Evolutionary conservation across 2,329 filamentous ascomycete species (phyloP), one percentile per base, ranked within the genome.

Genomic region (Leptographium flavum): DNA sequence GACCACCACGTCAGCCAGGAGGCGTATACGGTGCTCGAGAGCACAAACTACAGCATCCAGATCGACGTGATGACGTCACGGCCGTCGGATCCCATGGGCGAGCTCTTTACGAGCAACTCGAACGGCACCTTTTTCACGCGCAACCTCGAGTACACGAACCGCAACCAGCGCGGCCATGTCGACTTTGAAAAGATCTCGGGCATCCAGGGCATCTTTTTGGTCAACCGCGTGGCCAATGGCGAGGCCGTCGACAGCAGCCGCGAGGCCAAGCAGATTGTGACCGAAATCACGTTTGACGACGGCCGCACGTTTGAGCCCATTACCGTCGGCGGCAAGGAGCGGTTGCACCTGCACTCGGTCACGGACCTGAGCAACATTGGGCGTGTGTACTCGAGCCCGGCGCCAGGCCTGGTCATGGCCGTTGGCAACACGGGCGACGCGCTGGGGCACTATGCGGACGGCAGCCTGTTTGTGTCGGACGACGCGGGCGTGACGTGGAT

Each of bases 31-130:
- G 75, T 98, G 40, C 72, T 98, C 35, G 90, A 96, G 64, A 92
- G 88, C 56, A 96, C 92, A 36, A 90, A 94, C 58, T 95, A 98
- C 68, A 95, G 90, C 66, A 87, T 98, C 54, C 90, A 96, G 63
- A 79, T 98, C 45, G 88, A 96, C 61, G 88, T 96, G 51, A 81
- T 90, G 73, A 86, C 82, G 1, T 69, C 69, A 33, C 68, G 67
- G 38, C 73, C 73, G 13, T 73, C 71, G 1, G 76, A 74, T 32
- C 76, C 82, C 0, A 90, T 94, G 76, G 93, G 92, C 30, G 79
- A 83, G 11, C 70, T 98, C 46, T 90, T 95, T 57, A 94, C 87
- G 6, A 96, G 90, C 59, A 98, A 98, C 60, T 96, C 88, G 28
- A 93, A 96, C 58, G 92, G 92, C 49, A 95, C 87, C 3, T 95